Evolutionary conservation across 2,329 filamentous ascomycete genomes (phyloP).

Genomic region (Claviceps sp.): DNA sequence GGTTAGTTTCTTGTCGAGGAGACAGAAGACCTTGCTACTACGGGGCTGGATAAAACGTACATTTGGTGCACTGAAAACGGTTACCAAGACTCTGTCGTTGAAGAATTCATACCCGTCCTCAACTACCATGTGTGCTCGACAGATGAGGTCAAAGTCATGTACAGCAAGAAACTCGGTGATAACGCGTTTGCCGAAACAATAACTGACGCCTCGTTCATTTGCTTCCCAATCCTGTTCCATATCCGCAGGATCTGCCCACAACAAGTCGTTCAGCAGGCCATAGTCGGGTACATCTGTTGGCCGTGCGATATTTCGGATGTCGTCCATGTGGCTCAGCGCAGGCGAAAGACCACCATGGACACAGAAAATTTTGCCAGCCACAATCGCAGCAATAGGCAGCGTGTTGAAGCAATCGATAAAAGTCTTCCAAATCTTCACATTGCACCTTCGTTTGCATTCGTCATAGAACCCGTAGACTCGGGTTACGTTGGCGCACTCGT

Average conservation of each 20-base stretch:
- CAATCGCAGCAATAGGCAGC: conserved; percentile 88
- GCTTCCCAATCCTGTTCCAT: conserved; percentile 98
- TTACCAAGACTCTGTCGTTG: conserved; percentile 85
- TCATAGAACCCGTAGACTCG: conserved; percentile 96
- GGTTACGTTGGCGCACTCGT: conserved; percentile 93
- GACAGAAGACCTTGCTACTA: background rate
- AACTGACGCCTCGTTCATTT: conserved; percentile 92
- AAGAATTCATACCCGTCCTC: conserved; percentile 99
- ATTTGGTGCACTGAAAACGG: conserved; percentile 94
- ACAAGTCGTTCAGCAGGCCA: conserved; percentile 81
- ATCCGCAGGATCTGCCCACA: conserved; percentile 96
- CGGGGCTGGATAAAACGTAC: conserved; percentile 40
- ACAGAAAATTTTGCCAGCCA: conserved; percentile 94
- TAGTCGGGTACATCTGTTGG: conserved; percentile 97
- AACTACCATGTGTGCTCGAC: conserved; percentile 96
- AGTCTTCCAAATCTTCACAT: conserved; percentile 96
- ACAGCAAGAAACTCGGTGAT: conserved; percentile 90
- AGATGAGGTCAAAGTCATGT: conserved; percentile 95
- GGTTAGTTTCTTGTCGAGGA: background rate
- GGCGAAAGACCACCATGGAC: conserved; percentile 92
- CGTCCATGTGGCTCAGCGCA: conserved; percentile 90
- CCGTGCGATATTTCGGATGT: conserved; percentile 88
- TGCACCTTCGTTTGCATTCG: conserved; percentile 91
- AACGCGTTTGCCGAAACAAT: conserved; percentile 96
- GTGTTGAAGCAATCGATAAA: conserved; percentile 96